Base-by-base conservation (phyloP, 768 basidiomycete genomes). In the Leccinum imitatum region DNA sequence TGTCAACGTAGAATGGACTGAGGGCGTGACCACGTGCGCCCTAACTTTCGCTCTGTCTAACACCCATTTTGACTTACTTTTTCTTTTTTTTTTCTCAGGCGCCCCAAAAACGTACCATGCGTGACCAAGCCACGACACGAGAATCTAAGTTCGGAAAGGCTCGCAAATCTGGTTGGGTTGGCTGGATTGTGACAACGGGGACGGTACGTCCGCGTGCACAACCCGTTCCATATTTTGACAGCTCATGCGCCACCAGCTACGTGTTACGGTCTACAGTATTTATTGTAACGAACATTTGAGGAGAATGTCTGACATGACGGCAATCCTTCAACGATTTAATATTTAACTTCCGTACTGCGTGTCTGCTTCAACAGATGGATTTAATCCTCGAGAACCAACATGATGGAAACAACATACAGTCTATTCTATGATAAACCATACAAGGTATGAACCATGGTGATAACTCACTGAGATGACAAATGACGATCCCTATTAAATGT, bases 11-110 rank as follows among this genome's bases (percentile, higher is more conserved):
- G 44, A 57, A 57, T 71, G 66, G 67, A 57, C 64, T 1, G 60
- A n/a, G 39, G 67, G 65, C 2, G 3, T 67, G 3, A 62, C 68
- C 37, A 65, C 66, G 69, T 70, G 56, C 30, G 65, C 67, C 21
- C n/a, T 14, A 25, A 50, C 27, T 25, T 9, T 7, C 31, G 11
- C 17, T 3, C 3, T 31, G 6, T 44, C 56, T 14, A 19, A 46
- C n/a, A 19, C 4, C 23, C 15, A 19, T 50, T 39, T 21, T 50
- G 33, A 51, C 25, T n/a, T 33, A 23, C 27, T 51, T n/a, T 30
- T 14, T 13, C 3, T 6, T 11, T 57, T n/a, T 27, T 6, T 14
- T 10, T 4, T 41, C 9, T 44, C 50, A 69, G 68, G 10, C 64
- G 27, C 23, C 68, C 64, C 5, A 64, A 63, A 7, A 17, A 48